Evolutionary conservation across 1,284 basidiomycete species (phyloP).

Genomic region (Ceratobasidium papillatum): DNA sequence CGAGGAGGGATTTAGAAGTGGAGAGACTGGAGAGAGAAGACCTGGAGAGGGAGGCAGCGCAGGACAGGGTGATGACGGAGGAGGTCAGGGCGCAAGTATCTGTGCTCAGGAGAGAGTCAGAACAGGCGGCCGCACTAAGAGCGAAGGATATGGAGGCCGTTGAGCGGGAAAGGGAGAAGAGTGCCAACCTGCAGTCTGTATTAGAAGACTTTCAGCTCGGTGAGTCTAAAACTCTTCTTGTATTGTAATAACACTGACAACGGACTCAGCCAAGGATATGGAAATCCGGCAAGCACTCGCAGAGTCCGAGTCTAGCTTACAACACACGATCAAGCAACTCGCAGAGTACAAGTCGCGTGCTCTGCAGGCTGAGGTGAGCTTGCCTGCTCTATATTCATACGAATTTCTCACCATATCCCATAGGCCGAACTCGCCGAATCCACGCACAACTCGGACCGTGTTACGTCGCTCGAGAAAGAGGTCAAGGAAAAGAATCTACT

Average conservation of each 20-base stretch:
- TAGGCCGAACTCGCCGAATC: slow-evolving; percentile 70
- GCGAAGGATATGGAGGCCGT: slow-evolving; percentile 62
- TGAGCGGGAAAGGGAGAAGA: slow-evolving; percentile 77
- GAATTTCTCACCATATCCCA: neutral
- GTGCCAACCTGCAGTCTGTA: slow-evolving; percentile 88
- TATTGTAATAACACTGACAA: neutral
- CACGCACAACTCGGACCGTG: slow-evolving; percentile 69
- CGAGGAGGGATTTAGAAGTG: slow-evolving; percentile 83
- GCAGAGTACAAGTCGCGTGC: slow-evolving; percentile 89
- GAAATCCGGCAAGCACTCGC: slow-evolving; percentile 80
- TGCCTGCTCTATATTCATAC: slow-evolving; percentile 40
- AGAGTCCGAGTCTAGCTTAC: slow-evolving; percentile 80
- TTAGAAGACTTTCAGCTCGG: slow-evolving; percentile 94
- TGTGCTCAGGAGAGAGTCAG: slow-evolving; percentile 69
- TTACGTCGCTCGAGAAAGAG: slow-evolving; percentile 82
- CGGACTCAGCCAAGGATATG: slow-evolving; percentile 69
- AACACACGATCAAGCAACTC: slow-evolving; percentile 73
- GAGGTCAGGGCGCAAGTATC: slow-evolving; percentile 67
- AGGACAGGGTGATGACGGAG: slow-evolving; percentile 78
- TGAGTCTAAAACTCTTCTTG: slow-evolving; percentile 54
- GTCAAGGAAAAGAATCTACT: slow-evolving; percentile 93
- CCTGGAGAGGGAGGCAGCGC: slow-evolving; percentile 80
- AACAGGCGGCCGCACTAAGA: slow-evolving; percentile 67
- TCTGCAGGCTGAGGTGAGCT: slow-evolving; percentile 77
- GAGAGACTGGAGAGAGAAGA: slow-evolving; percentile 86